Evolutionary conservation across 1,284 basidiomycete genomes (phyloP), one percentile per base, ranked within the genome.

Genomic region (Coriolopsis trogii): DNA sequence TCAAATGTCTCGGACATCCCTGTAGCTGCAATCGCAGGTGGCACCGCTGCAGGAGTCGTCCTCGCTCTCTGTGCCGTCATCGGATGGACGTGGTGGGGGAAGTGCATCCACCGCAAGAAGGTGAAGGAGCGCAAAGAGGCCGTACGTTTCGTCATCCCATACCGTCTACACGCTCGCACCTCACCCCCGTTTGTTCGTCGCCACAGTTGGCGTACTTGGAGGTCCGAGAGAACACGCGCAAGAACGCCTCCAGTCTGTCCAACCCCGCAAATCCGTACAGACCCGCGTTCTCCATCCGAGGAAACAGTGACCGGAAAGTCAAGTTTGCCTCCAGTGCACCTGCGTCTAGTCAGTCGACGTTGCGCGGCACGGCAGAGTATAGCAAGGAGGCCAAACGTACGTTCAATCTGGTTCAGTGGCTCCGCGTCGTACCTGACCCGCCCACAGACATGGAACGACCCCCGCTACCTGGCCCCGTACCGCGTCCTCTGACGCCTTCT

Each of bases 21-120:
- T 9, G 63, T 82, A 15, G 76, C 63, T 15, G 76, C 79, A 6
- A 79, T 84, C 55, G 77, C 71, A 6, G 81, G 81, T 8, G 82
- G 81, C 3, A 67, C 73, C 1, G 68, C 63, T 2, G 81, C 69
- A 2, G 82, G 82, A 16, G 71, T 74, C 21, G 46, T 74, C 8
- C 67, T 84, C 15, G 80, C 79, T 6, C 51, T 81, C 8, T 56
- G 70, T 4, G 67, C 70, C 6, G 74, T 77, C 6, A 53, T 76
- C 31, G 68, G 66, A 18, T 85, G 80, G 79, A 66, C 73, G 25
- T 74, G 70, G 55, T 83, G 82, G 81, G 75, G 78, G 15, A 69
- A 66, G 58, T 66, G 66, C 26, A 74, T 78, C 51, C 73, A 76
- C 56, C 69, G 70, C 26, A 63, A 66, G 33, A 67, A 72, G 46